A percentile compares a stretch with the other conserved stretches of the same genome.
Conservation (phyloP, 148 eudicot species). For the Silene conica region DNA sequence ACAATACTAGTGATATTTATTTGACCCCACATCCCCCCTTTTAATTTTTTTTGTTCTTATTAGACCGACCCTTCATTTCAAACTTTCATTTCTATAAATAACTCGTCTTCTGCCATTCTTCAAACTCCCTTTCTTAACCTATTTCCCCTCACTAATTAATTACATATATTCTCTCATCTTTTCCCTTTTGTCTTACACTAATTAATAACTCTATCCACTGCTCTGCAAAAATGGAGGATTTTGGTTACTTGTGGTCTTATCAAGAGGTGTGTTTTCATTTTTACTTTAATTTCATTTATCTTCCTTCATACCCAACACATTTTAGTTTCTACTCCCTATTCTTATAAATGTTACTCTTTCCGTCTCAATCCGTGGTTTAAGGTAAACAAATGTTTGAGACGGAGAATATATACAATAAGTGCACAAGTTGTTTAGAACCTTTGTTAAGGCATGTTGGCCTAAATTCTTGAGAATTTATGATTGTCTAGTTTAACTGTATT, state of each 20-base stretch:
- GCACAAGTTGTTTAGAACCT: neutral
- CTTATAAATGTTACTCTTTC: no score
- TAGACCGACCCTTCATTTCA: slow-evolving; percentile 19
- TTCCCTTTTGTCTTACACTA: slow-evolving; percentile 16
- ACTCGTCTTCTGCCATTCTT: slow-evolving; percentile 17
- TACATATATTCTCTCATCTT: slow-evolving; percentile 13
- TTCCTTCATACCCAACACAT: no score
- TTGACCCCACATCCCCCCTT: slow-evolving; percentile 25
- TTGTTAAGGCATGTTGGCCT: neutral
- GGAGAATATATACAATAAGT: neutral
- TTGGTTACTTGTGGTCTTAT: slow-evolving; percentile 44
- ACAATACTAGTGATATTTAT: neutral
- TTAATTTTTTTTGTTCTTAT: slow-evolving; percentile 34
- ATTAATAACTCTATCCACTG: neutral
- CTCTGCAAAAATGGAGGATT: slow-evolving; percentile 41
- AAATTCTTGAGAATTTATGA: neutral
- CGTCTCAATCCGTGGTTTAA: no score
- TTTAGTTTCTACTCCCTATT: no score
- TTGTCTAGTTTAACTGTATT: no score
- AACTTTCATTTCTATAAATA: slow-evolving; percentile 42
- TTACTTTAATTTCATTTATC: neutral
- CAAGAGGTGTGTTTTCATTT: slow-evolving; percentile 48
- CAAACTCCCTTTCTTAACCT: slow-evolving; percentile 11
- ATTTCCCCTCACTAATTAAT: neutral
- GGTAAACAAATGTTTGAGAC: no score